Percentiles rank a stretch among this genome's conserved stretches.
Conservation (phyloP, 305 asterid genomes). For the Solanum aculeatissimum region DNA sequence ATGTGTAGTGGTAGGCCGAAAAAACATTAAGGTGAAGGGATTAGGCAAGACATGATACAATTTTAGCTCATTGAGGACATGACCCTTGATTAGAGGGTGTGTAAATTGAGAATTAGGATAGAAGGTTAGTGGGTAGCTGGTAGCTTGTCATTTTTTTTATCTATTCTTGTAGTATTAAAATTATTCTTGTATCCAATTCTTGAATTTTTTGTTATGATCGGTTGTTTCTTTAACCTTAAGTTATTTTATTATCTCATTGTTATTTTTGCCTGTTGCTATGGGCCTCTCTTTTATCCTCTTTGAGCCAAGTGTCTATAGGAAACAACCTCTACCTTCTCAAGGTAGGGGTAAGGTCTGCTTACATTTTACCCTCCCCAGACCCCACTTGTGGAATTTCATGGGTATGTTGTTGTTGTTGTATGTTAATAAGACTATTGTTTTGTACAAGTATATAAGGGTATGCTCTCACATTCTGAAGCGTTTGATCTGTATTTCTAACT, state of each 20-base stretch:
- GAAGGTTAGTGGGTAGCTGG: neutral
- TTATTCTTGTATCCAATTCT: neutral
- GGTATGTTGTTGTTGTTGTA: too few relatives aligned
- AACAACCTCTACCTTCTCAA: neutral
- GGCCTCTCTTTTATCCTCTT: neutral
- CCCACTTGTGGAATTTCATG: too few relatives aligned
- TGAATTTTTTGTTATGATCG: neutral
- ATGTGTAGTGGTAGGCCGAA: neutral
- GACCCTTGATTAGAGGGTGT: neutral
- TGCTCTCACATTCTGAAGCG: neutral
- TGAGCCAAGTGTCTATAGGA: neutral
- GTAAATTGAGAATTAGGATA: neutral
- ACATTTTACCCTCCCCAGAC: too few relatives aligned
- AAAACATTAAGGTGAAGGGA: neutral
- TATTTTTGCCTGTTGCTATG: neutral
- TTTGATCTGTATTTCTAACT: neutral
- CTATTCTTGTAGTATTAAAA: neutral
- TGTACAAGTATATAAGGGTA: neutral
- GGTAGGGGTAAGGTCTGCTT: neutral
- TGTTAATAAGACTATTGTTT: too few relatives aligned
- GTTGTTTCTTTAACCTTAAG: neutral
- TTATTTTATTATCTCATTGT: neutral
- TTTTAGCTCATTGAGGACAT: neutral
- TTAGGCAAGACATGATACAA: neutral
- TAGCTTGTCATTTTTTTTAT: neutral